Percentiles rank a stretch among this genome's conserved stretches.
phyloP scores from a whole-genome alignment of 2,329 filamentous ascomycete genomes.

The Fusarium buharicum region DNA sequence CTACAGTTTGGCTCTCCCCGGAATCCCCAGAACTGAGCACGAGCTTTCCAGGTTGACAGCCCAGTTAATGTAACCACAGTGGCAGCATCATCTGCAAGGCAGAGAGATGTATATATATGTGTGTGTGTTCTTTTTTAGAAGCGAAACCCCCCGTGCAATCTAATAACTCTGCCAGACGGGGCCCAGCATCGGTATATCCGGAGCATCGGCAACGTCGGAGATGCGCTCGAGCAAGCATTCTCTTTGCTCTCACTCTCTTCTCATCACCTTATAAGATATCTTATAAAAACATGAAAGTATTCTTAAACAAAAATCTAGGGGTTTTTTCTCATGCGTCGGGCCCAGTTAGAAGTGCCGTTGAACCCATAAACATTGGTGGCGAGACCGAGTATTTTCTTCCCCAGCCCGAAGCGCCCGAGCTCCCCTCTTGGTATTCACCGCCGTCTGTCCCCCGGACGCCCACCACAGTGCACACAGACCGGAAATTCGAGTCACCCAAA shows the following conservation, averaged over 20 bases:
- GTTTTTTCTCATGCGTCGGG: slow-evolving; percentile 4
- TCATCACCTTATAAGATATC: neutral
- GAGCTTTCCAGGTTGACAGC: neutral
- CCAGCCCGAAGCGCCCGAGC: slow-evolving; percentile 25
- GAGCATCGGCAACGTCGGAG: slow-evolving; percentile 32
- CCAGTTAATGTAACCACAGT: slow-evolving; percentile 18
- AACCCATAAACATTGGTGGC: slow-evolving; percentile 20
- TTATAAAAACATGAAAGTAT: neutral
- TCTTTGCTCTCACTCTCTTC: neutral
- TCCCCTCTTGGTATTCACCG: slow-evolving; percentile 31
- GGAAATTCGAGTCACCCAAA: slow-evolving; percentile 5
- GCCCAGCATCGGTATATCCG: slow-evolving; percentile 30
- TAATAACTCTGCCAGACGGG: neutral
- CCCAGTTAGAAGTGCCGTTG: neutral
- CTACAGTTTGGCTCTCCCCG: slow-evolving; percentile 11
- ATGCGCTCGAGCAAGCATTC: neutral
- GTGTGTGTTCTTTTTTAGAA: neutral
- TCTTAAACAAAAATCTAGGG: neutral
- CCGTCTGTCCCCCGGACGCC: slow-evolving; percentile 25
- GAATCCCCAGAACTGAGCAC: slow-evolving; percentile 2
- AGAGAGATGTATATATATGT: slow-evolving; percentile 7
- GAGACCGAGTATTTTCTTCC: slow-evolving; percentile 12
- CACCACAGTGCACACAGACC: slow-evolving; percentile 25
- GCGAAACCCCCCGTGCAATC: neutral
- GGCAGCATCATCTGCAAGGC: slow-evolving; percentile 7